A percentile compares a stretch with the other conserved stretches of the same genome.
Conservation (phyloP, 768 basidiomycete species). For the Suillus subluteus region DNA sequence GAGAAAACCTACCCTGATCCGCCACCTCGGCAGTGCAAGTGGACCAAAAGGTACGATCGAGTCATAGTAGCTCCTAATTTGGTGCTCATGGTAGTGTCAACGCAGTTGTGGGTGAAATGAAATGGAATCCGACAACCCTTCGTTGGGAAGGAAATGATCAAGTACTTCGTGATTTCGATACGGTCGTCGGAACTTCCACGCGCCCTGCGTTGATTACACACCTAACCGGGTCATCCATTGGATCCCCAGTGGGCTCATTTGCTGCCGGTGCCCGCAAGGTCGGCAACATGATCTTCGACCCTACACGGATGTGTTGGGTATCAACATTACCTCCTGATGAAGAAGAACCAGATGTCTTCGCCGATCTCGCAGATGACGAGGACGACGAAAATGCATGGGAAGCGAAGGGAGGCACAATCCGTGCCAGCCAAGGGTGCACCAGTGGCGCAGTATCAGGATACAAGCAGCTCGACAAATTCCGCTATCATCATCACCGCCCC, state of each 20-base stretch:
- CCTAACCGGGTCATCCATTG: slow-evolving; percentile 84
- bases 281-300: slow-evolving; percentile 98
- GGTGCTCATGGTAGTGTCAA: slow-evolving; percentile 20
- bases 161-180: slow-evolving; percentile 87
- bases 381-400: slow-evolving; percentile 76
- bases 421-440: slow-evolving; percentile 50
- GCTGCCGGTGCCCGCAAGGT: slow-evolving; percentile 85
- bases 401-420: slow-evolving; percentile 79
- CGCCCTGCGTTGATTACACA: slow-evolving; percentile 97
- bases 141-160: slow-evolving; percentile 99
- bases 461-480: slow-evolving; percentile 28
- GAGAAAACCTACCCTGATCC: slow-evolving; percentile 86
- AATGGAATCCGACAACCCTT: slow-evolving; percentile 88
- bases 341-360: slow-evolving; percentile 96
- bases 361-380: slow-evolving; percentile 90
- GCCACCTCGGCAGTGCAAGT: slow-evolving; percentile 70
- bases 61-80: slow-evolving; percentile 7
- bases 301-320: slow-evolving; percentile 93
- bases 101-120: slow-evolving; percentile 95
- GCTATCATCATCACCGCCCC: slow-evolving; percentile 44
- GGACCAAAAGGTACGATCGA: slow-evolving; percentile 70
- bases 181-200: slow-evolving; percentile 75
- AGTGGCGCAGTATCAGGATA: slow-evolving; percentile 31
- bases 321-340: slow-evolving; percentile 84
- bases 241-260: slow-evolving; percentile 76